phyloP scores from a whole-genome alignment of 1,284 basidiomycete genomes.

The Trametes pubescens region DNA sequence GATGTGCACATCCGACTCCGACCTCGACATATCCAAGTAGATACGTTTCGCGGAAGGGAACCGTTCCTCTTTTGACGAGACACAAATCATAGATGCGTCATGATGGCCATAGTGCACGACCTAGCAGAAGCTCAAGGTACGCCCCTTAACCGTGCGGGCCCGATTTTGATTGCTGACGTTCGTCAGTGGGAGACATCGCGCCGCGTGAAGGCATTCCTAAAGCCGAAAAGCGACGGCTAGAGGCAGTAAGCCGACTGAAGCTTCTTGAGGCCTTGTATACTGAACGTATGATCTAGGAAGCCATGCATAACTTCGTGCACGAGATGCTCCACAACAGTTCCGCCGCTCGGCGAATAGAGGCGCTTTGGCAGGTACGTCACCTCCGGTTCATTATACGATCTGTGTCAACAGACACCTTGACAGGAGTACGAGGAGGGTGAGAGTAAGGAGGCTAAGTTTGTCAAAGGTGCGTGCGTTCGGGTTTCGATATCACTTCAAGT shows the following conservation, averaged over 20 bases:
- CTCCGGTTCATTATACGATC: neutral
- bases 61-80: neutral
- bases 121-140: constrained; percentile 92
- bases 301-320: constrained; percentile 90
- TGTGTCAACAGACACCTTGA: neutral
- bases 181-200: constrained; percentile 88
- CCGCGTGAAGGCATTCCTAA: constrained; percentile 89
- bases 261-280: neutral
- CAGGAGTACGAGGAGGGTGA: constrained; percentile 92
- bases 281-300: constrained; percentile 60
- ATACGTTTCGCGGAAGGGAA: constrained; percentile 22
- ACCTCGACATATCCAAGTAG: constrained; percentile 82
- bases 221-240: constrained; percentile 80
- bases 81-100: constrained; percentile 70
- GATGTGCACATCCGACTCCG: constrained; percentile 78
- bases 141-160: neutral
- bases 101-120: constrained; percentile 94
- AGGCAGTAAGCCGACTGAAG: constrained; percentile 58
- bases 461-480: constrained; percentile 73
- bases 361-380: constrained; percentile 77
- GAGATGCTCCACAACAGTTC: constrained; percentile 89
- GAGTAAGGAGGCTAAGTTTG: constrained; percentile 87
- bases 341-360: constrained; percentile 79
- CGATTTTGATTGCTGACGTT: neutral
- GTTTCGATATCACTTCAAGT: neutral